Base-by-base conservation (phyloP, 2,329 filamentous ascomycete species). In the Fusarium vanettenii region DNA sequence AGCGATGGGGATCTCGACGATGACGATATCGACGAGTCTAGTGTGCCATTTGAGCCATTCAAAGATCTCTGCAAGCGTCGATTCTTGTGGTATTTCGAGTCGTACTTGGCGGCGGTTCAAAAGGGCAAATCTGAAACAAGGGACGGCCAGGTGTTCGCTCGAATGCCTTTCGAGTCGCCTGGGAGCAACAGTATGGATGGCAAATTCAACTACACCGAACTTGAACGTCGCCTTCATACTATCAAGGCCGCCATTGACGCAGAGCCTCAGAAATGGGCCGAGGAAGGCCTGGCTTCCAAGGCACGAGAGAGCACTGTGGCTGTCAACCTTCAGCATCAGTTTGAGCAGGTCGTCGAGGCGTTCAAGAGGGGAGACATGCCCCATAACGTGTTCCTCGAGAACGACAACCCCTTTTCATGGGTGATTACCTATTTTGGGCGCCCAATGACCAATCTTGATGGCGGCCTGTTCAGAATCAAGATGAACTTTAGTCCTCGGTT, bases 81-180 rank as follows among this genome's bases (percentile, higher is more conserved):
- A 2, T 98, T 98, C 80, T 86, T 98, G 16, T 98, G 97, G 97
- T 98, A 98, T 84, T 97, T 94, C 82, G 93, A 97, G 75, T 93
- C 93, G 4, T 98, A 98, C 80, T 86, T 97, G 25, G 86, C 89
- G 5, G 89, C 92, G 2, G 92, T 97, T 61, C 87, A 91, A 41
- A 88, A 91, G 69, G 93, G 92, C 31, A 89, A 87, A 76, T 82
- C 85, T 29, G 90, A 94, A 75, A 89, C 92, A 65, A 88, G 89
- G 70, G 90, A 92, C 69, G 89, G 90, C 4, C 85, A 90, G 41
- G 71, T 81, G 1, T 98, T 99, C 79, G 83, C 86, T n/a, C 89
- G 89, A 60, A 97, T 98, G 94, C 94, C 95, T 0, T 99, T 99
- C 76, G 97, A 99, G 80, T 68, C 77, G 2, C 71, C 72, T 2